Evolutionary conservation across 768 basidiomycete genomes (phyloP), one percentile per base, ranked within the genome.

Genomic region (Mrakia blollopis): DNA sequence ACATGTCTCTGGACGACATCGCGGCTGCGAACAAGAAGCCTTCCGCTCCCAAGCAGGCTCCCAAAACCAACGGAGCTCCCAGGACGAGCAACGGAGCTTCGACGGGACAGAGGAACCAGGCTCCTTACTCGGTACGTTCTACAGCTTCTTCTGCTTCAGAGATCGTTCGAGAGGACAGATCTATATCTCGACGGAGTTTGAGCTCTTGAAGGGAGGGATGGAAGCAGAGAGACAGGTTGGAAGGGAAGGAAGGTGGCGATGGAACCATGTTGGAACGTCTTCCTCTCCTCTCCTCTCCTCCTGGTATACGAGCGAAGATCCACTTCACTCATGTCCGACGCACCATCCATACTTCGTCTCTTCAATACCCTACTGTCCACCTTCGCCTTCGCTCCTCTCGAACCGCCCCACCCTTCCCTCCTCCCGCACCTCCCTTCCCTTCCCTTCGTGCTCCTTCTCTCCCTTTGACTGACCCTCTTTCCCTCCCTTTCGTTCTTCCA

Each of bases 1-100:
- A 69, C 67, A 75, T 69, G 65, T 75, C 74, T 28, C 74, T 75
- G 28, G 67, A 75, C 52, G 67, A 69, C 39, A 44, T 69, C 21
- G 67, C 74, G 0, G n/a, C 62, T 25, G n/a, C 39, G 8, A 57
- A 41, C 65, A 69, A 75, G 65, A 74, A 74, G 73, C 23, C 61
- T 2, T 30, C 50, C 23, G 28, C 54, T 30, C 57, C 57, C 57
- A 57, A 57, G n/a, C 9, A 13, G 57, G 57, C 57, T 57, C 57
- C 57, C 6, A n/a, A 0, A 9, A 18, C 47, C 21, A 35, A 18
- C 25, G 25, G 35, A 18, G 14, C 8, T 21, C 52, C 72, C 50
- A 72, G 72, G 72, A 68, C 65, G 0, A 44, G 16, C 35, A 8
- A 39, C 65, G 14, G 72, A 35, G 30, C 47, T 18, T 57, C 54